Evolutionary conservation across 2,329 filamentous ascomycete species (phyloP), one percentile per base, ranked within the genome.

Genomic region (Alternaria metachromatica): DNA sequence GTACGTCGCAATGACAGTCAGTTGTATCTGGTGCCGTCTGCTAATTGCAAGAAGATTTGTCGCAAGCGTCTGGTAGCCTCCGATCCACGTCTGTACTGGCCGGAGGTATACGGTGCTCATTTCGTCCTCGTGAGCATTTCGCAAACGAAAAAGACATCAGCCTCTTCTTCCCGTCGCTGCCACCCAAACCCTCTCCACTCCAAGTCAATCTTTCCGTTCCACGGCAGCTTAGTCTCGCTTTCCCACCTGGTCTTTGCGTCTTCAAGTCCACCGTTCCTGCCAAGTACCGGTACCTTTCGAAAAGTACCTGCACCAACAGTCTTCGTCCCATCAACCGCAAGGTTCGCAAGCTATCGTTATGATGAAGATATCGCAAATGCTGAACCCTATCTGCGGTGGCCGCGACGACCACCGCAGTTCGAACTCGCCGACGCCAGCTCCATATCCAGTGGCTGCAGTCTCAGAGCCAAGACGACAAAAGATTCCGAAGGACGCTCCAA

Each of bases 401-500:
- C 55, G 65, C n/a, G 51, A 62, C 28, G 69, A 62, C 12, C 55
- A 70, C 54, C 61, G 60, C 15, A 65, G 46, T 41, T 66, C 67
- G 5, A 60, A 64, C 41, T 66, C 68, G 8, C 68, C 72, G 30
- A 55, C 53, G 28, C 66, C 65, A 30, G 46, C 65, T 26, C 64
- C 55, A 12, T 50, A 62, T 12, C 54, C 63, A 10, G 54, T 56
- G 33, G 50, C 66, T 10, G 28, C 66, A 2, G 56, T 62, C 15
- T 53, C 58, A 5, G 41, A 57, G 5, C 63, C 72, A 9, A 81
- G 77, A 65, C 76, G 78, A 41, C 84, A 85, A 67, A 92, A 90
- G 80, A 83, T 90, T 73, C 82, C 86, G 62, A 93, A 92, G 77
- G 88, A 92, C 71, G 86, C 85, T 26, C 85, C 88, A 1, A 80